phyloP scores from a whole-genome alignment of 1,139 yeast genomes.

The Suhomyces maxii region DNA sequence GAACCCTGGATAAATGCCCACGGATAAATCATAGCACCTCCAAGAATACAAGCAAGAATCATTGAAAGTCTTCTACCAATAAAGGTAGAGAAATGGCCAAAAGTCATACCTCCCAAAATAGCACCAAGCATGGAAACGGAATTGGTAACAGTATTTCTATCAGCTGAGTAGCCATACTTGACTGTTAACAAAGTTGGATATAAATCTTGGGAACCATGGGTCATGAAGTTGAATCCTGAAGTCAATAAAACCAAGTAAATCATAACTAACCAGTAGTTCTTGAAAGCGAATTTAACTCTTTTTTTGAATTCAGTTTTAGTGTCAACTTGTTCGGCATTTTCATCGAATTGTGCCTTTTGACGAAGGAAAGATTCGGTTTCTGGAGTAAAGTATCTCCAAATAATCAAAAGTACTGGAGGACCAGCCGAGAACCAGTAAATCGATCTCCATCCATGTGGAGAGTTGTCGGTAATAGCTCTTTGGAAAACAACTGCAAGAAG shows the following conservation, averaged over 20 bases:
- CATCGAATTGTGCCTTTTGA: conserved; percentile 23
- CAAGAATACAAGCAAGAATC: conserved; percentile 56
- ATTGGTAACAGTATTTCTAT: conserved; percentile 65
- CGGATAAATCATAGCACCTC: conserved; percentile 68
- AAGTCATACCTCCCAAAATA: conserved; percentile 58
- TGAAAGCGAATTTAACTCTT: conserved; percentile 29
- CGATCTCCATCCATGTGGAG: conserved; percentile 39
- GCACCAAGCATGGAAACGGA: conserved; percentile 74
- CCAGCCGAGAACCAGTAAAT: conserved; percentile 47
- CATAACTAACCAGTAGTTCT: conserved; percentile 40
- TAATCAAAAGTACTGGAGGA: conserved; percentile 37
- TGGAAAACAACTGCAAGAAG: conserved; percentile 44
- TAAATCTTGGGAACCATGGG: conserved; percentile 75
- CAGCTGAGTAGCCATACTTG: conserved; percentile 50
- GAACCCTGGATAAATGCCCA: conserved; percentile 62
- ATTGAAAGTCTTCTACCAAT: conserved; percentile 59
- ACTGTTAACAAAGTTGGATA: conserved; percentile 62
- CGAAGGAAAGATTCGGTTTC: conserved; percentile 38
- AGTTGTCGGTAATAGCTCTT: conserved; percentile 38
- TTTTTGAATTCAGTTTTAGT: conserved; percentile 18
- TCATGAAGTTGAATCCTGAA: conserved; percentile 54
- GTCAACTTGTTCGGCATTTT: conserved; percentile 15
- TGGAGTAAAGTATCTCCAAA: conserved; percentile 37
- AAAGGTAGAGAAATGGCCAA: conserved; percentile 62
- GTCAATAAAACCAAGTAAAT: conserved; percentile 38